Evolutionary conservation across 192 early-diverging fungal genomes (phyloP).

Genomic region (Cetraspora pellucida): DNA sequence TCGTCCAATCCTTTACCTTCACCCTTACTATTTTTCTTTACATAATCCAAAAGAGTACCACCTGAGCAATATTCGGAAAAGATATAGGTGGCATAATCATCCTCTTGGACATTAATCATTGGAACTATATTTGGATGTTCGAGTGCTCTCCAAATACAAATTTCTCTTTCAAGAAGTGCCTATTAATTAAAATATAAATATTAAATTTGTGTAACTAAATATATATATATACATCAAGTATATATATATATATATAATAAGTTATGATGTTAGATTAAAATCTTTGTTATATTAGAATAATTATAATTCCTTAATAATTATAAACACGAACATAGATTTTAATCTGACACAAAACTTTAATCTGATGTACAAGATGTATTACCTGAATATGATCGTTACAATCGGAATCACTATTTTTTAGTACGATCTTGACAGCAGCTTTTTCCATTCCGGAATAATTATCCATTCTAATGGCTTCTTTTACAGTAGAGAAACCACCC

Average conservation of each 20-base stretch:
- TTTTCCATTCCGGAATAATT: constrained; percentile 43
- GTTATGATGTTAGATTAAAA: no score
- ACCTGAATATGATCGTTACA: constrained; percentile 49
- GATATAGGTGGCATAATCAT: constrained; percentile 68
- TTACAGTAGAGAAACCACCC: constrained; percentile 78
- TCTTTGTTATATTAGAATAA: no score
- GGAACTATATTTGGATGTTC: constrained; percentile 69
- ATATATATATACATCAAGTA: no score
- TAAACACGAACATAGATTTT: no score
- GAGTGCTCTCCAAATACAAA: constrained; percentile 67
- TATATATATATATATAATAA: no score
- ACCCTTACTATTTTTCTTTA: constrained; percentile 42
- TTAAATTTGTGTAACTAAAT: neutral
- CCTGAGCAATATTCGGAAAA: constrained; percentile 69
- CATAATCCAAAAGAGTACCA: constrained; percentile 65
- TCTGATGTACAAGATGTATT: no score
- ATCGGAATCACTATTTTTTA: constrained; percentile 43
- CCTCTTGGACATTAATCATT: constrained; percentile 67
- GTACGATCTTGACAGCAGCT: constrained; percentile 75
- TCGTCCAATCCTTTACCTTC: constrained; percentile 52
- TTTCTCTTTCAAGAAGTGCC: constrained; percentile 62
- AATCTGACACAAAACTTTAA: no score
- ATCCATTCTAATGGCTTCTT: constrained; percentile 61
- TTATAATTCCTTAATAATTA: no score
- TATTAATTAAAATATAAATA: constrained; percentile 1